Percentiles rank a stretch among this genome's conserved stretches.
These are phyloP conservation scores for Leccinum variicolor DNA, from an alignment of 768 basidiomycete genomes.

Conservation along the genomic window DNA sequence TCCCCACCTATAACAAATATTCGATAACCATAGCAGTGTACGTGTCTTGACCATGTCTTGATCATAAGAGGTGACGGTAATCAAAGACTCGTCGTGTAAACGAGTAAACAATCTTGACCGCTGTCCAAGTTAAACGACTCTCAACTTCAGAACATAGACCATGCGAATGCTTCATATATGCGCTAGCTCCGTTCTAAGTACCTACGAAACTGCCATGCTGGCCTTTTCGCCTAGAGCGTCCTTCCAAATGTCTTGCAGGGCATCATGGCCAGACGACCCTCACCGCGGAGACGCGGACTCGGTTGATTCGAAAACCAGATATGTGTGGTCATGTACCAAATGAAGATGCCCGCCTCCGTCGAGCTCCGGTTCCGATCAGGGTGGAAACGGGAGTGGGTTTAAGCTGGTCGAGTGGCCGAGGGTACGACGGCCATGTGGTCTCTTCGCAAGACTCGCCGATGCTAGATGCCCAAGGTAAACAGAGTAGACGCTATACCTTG, in stretches of 20 bases:
- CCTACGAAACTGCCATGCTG: neutral
- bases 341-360: neutral
- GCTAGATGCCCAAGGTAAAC: neutral
- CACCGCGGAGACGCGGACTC: neutral
- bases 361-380: neutral
- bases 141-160: no score
- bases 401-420: neutral
- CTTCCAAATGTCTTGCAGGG: no score
- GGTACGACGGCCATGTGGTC: neutral
- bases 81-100: neutral
- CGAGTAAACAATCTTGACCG: neutral
- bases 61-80: no score
- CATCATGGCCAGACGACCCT: neutral
- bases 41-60: no score
- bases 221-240: no score
- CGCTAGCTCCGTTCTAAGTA: neutral
- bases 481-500: neutral
- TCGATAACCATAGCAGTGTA: no score
- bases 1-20: neutral
- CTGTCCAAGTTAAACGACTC: no score
- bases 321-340: neutral
- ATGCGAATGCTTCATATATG: neutral
- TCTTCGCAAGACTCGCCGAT: neutral
- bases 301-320: neutral
- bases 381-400: neutral